Percentiles rank a stretch among this genome's conserved stretches.
phyloP scores from a whole-genome alignment of 2,329 filamentous ascomycete species.

The Emmonsia crescens region DNA sequence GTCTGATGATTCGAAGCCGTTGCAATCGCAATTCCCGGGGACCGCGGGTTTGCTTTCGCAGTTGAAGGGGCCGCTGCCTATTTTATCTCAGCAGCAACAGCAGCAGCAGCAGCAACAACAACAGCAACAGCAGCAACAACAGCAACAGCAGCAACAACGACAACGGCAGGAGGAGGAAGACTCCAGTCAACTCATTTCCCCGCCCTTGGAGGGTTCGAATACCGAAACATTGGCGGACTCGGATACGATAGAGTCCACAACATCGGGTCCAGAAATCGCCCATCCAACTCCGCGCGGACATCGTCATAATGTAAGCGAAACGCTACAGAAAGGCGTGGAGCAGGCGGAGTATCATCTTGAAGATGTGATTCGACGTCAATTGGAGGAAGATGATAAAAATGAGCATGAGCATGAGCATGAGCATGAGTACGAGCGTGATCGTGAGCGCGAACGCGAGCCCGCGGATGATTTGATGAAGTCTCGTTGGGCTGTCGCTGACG shows the following conservation, averaged over 20 bases:
- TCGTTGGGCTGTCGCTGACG: conserved; percentile 28
- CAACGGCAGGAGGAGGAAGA: conserved; percentile 11
- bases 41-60: conserved; percentile 1
- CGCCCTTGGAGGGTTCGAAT: conserved; percentile 7
- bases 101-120: conserved; percentile 10
- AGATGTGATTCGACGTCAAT: conserved; percentile 64
- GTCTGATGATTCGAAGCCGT: conserved; percentile 36
- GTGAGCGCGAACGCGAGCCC: too few species aligned
- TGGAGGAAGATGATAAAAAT: conserved; percentile 57
- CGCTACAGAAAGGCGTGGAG: conserved; percentile 72
- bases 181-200: conserved; percentile 6
- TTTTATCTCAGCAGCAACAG: conserved; percentile 11
- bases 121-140: conserved; percentile 18
- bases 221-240: conserved; percentile 9
- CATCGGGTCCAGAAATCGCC: conserved; percentile 38
- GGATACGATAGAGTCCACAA: conserved; percentile 10
- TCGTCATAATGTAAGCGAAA: conserved; percentile 63
- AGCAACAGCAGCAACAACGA: conserved; percentile 19
- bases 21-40: conserved; percentile 15
- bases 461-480: conserved; percentile 23
- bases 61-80: conserved; percentile 3
- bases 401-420: conserved; percentile 15
- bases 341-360: conserved; percentile 78
- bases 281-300: conserved; percentile 52
- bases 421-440: conserved; percentile 11